These are phyloP conservation scores for Hemileccinum impolitum DNA, from an alignment of 768 basidiomycete genomes.

Conservation along the genomic window DNA sequence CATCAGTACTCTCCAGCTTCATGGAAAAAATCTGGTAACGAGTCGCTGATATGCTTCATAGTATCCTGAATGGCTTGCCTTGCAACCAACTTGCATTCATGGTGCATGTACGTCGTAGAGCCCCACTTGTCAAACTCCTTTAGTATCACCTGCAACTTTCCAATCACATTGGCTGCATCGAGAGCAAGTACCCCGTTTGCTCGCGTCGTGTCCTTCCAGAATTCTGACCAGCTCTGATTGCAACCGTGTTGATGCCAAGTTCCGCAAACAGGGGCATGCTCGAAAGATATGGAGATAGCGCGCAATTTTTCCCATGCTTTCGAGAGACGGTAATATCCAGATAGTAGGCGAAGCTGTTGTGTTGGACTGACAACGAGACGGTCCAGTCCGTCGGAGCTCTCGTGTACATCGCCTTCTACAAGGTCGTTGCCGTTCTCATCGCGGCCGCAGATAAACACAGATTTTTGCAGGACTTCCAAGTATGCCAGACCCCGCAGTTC, in stretches of 20 bases:
- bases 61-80: constrained; percentile 53
- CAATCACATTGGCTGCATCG: constrained; percentile 64
- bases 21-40: constrained; percentile 60
- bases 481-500: constrained; percentile 63
- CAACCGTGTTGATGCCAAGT: constrained; percentile 74
- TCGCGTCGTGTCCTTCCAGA: constrained; percentile 75
- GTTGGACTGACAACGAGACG: constrained; percentile 50
- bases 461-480: constrained; percentile 70
- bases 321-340: constrained; percentile 68
- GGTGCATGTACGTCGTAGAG: constrained; percentile 74
- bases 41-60: constrained; percentile 55
- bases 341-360: constrained; percentile 64
- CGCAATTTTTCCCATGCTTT: constrained; percentile 65
- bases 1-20: constrained; percentile 33
- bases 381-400: constrained; percentile 37
- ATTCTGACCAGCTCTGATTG: constrained; percentile 70
- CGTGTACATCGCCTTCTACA: constrained; percentile 32
- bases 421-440: constrained; percentile 11
- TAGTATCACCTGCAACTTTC: constrained; percentile 56
- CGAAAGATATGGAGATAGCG: constrained; percentile 53
- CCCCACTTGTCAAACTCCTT: constrained; percentile 73
- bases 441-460: constrained; percentile 28
- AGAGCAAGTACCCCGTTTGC: constrained; percentile 57
- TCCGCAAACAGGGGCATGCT: constrained; percentile 60
- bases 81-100: constrained; percentile 62